Percentiles rank a stretch among this genome's conserved stretches.
Conservation (phyloP, 2,329 filamentous ascomycete genomes). For the Ascochyta clinopodiicola region DNA sequence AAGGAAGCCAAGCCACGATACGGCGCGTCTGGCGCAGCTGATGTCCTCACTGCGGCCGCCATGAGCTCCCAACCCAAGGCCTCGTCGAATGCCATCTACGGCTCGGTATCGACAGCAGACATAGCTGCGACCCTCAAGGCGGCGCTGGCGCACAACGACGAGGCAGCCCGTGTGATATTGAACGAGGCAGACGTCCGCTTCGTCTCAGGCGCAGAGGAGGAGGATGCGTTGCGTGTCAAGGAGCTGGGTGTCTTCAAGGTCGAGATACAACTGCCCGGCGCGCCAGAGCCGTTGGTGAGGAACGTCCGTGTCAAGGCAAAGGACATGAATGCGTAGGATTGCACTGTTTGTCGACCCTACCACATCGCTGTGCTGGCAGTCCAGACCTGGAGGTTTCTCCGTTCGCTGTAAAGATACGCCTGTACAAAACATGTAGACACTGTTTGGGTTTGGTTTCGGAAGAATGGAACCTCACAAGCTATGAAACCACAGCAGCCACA, state of each 20-base stretch:
- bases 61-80: slow-evolving; percentile 38
- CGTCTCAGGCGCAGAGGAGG: slow-evolving; percentile 47
- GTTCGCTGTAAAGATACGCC: slow-evolving; percentile 33
- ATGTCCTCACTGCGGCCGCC: slow-evolving; percentile 46
- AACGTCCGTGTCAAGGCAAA: slow-evolving; percentile 44
- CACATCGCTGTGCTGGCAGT: slow-evolving; percentile 1
- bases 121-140: slow-evolving; percentile 57
- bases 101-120: slow-evolving; percentile 62
- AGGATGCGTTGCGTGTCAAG: slow-evolving; percentile 57
- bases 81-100: slow-evolving; percentile 53
- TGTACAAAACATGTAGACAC: slow-evolving; percentile 35
- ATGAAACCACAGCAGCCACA: slow-evolving; percentile 29
- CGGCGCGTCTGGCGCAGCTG: slow-evolving; percentile 45
- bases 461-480: slow-evolving; percentile 30
- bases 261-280: slow-evolving; percentile 59
- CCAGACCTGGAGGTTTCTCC: slow-evolving; percentile 23
- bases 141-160: slow-evolving; percentile 58
- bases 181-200: slow-evolving; percentile 60
- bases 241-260: slow-evolving; percentile 60
- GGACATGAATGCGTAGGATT: slow-evolving; percentile 25
- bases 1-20: slow-evolving; percentile 38
- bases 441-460: slow-evolving; percentile 25
- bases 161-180: slow-evolving; percentile 59
- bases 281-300: slow-evolving; percentile 44
- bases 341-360: background rate